These are phyloP conservation scores for Trichomonas vaginalis DNA, from an alignment of 208 protist genomes.

Conservation along the genomic window DNA sequence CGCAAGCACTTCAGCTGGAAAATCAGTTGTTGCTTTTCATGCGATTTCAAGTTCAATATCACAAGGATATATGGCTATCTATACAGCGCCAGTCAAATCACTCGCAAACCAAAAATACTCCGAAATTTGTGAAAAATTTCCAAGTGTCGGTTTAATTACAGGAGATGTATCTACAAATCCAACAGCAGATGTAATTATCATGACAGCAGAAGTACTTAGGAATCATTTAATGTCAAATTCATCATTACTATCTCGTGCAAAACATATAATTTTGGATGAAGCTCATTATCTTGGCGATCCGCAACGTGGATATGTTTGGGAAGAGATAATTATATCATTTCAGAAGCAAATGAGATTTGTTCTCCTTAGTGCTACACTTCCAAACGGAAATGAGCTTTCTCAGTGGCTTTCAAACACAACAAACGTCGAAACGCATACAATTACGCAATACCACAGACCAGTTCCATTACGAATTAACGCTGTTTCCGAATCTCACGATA, in stretches of 20 bases:
- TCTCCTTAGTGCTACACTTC: not conserved
- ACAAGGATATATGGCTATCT: not conserved
- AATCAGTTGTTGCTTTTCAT: conserved; percentile 2
- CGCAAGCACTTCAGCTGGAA: conserved; percentile 1
- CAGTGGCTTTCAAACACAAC: not conserved
- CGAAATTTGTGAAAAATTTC: not conserved
- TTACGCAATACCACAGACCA: not conserved
- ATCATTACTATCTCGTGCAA: not conserved
- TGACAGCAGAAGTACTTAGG: not conserved
- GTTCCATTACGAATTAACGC: not conserved
- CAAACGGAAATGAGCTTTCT: not conserved
- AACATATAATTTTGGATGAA: conserved; percentile 11
- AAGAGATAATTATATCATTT: not conserved
- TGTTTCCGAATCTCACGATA: not conserved
- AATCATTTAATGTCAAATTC: not conserved
- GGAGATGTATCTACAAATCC: not conserved
- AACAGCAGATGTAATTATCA: not conserved
- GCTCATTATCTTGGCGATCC: not conserved
- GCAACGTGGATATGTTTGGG: not conserved
- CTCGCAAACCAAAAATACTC: conserved; percentile 8
- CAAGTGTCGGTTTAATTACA: not conserved
- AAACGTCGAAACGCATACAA: not conserved
- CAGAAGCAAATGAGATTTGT: not conserved
- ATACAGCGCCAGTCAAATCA: conserved; percentile 12
- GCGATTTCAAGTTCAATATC: not conserved